Base-by-base conservation (phyloP, 257 asterid species). In the Solanum microdontum region DNA sequence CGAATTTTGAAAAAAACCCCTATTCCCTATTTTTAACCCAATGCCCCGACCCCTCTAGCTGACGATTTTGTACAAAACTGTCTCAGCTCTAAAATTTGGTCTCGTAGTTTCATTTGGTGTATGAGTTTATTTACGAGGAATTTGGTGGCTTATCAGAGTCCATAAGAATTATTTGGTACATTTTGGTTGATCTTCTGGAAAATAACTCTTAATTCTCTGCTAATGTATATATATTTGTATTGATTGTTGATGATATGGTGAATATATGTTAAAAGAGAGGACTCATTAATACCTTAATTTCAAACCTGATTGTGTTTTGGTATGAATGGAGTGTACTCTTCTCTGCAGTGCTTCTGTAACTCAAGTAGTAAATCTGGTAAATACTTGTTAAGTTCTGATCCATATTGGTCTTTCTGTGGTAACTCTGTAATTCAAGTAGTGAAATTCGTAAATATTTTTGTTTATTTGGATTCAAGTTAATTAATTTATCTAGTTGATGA, bases 181-280 rank as follows among this genome's bases (percentile, higher is more conserved):
- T 33, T 33, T 33, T 33, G 34, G 5, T 33, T 33, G 34, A 33
- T 33, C 34, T 33, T 33, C 34, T 33, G 34, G 34, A 33, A 33
- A 33, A 4, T 4, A 33, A 33, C 34, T 33, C 34, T 33, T 33
- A 33, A 33, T 33, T 33, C 34, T 33, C 34, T 33, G 34, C 34
- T 33, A 33, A 33, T 33, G 34, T 33, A 33, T 33, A 1, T 45
- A 45, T 12, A 15, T 60, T 88, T 33, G 90, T 88, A 37, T 83
- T 88, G 21, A 77, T 33, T 7, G 85, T 89, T 23, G 89, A 88
- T 86, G 89, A 86, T 82, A 86, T 86, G 90, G 89, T 23, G 90
- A 88, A 69, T 32, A 14, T 76, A 37, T 76, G 33, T 76, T 1
- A 28, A 36, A 74, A 36, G 83, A 37, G 83, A 76, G 45, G 33